Conservation (phyloP, 1,284 basidiomycete species). For the Cronartium quercuum region DNA sequence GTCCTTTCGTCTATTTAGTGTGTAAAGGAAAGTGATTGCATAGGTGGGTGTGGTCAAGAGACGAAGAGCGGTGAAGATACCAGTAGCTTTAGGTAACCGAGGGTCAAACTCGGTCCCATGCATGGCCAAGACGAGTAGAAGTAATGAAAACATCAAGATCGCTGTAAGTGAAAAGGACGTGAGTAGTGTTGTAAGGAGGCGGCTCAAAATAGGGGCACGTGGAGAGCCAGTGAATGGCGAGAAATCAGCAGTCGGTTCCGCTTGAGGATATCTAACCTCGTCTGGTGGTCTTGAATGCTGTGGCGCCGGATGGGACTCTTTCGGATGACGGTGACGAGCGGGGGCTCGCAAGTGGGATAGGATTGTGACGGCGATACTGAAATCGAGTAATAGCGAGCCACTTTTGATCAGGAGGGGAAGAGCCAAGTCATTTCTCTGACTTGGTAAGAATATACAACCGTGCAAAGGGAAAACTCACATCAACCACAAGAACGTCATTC, state of each 20-base stretch:
- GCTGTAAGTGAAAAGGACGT: slow-evolving; percentile 37
- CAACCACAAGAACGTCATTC: slow-evolving; percentile 38
- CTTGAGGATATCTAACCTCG: neutral
- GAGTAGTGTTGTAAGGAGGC: slow-evolving; percentile 32
- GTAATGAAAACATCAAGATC: slow-evolving; percentile 36
- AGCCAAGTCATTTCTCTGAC: neutral
- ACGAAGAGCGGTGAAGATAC: slow-evolving; percentile 32
- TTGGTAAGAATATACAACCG: neutral
- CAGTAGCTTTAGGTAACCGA: slow-evolving; percentile 31
- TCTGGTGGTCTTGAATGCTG: neutral
- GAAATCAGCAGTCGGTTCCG: neutral
- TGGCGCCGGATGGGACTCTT: neutral
- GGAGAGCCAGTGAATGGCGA: slow-evolving; percentile 2
- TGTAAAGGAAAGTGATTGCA: slow-evolving; percentile 36
- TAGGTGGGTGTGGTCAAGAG: slow-evolving; percentile 36
- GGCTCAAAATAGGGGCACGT: slow-evolving; percentile 24
- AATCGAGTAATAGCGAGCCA: slow-evolving; percentile 29
- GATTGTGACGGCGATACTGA: slow-evolving; percentile 28
- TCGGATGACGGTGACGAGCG: neutral
- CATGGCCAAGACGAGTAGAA: slow-evolving; percentile 36
- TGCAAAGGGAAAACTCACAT: slow-evolving; percentile 6
- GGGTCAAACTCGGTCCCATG: slow-evolving; percentile 38
- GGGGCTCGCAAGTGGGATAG: slow-evolving; percentile 14
- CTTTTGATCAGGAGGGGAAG: neutral
- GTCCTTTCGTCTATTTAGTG: slow-evolving; percentile 14